Base-by-base conservation (phyloP, 805 yeast genomes). In the Ogataea saltuana region DNA sequence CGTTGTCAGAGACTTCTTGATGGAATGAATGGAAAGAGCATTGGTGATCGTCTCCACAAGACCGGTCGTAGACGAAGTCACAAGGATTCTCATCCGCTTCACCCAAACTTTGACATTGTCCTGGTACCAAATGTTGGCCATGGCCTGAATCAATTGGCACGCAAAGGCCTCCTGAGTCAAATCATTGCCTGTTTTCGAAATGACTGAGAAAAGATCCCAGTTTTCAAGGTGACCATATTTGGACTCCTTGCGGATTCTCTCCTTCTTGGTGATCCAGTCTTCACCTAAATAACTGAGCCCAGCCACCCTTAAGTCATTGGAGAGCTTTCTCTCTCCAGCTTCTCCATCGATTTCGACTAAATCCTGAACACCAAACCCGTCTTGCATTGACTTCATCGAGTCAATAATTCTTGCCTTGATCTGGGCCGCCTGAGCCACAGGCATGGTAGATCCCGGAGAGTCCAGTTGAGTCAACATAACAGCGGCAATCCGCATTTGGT, bases 91-190 rank as follows among this genome's bases (percentile, higher is more conserved):
- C 98, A 93, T 91, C 51, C 83, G 75, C 55, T 90, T 91, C 3
- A 90, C 93, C 98, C 99, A 93, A 4, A 83, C 88, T 20, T 76
- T 82, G 6, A 86, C 80, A 2, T 73, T 72, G 18, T 78, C 77
- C 22, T 71, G 75, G 36, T 78, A 76, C 98, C 98, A 93, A 33
- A 88, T 80, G 39, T 80, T 80, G 1, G 95, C 81, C 67, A 91
- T 87, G 18, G 95, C 84, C 48, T 85, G 84, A 39, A 93, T 91
- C 33, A 93, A 63, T 62, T 93, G 99, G 50, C 97, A 89, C 0
- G 99, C 99, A 71, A 93, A 89, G 0, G 99, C 97, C 63, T 93
- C 99, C 61, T 93, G 99, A 18, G 96, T 85, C 39, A 93, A 64
- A 66, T 93, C 99, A 57, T 86, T 91, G 26, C 99, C 99, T 22